These are phyloP conservation scores for Clonostachys chloroleuca DNA, from an alignment of 2,329 filamentous ascomycete species.

Conservation along the genomic window DNA sequence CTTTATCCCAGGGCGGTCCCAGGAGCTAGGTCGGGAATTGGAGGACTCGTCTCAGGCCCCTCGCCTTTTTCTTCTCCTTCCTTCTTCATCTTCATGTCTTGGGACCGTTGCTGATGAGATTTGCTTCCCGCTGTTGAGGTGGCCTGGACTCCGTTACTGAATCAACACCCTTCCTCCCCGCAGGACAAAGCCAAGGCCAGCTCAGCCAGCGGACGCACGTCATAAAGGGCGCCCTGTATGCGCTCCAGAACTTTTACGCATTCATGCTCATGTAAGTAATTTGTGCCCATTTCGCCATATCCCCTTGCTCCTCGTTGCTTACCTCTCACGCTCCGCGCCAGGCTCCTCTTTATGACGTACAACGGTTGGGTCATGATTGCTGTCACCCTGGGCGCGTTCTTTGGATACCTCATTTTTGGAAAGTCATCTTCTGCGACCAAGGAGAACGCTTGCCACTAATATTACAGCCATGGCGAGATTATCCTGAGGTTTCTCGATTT, in stretches of 20 bases:
- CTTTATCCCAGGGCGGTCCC: neutral
- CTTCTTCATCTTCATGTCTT: no score
- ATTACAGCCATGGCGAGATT: neutral
- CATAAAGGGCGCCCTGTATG: constrained; percentile 81
- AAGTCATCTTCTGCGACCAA: constrained; percentile 67
- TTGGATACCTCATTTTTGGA: constrained; percentile 83
- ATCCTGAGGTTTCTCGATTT: no score
- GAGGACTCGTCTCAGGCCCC: no score
- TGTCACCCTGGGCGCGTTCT: constrained; percentile 81
- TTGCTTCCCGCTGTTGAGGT: constrained; percentile 3
- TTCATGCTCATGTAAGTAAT: constrained; percentile 94
- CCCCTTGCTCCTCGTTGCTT: neutral
- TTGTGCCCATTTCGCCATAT: neutral
- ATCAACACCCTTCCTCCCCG: constrained; percentile 59
- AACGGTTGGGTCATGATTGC: constrained; percentile 97
- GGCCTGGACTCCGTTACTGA: constrained; percentile 50
- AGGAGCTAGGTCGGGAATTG: no score
- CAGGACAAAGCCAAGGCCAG: constrained; percentile 53
- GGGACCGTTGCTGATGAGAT: neutral
- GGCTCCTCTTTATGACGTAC: constrained; percentile 99
- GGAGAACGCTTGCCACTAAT: constrained; percentile 85
- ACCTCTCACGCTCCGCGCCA: constrained; percentile 27
- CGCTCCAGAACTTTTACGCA: constrained; percentile 93
- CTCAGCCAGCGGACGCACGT: constrained; percentile 67
- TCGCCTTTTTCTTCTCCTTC: no score